Evolutionary conservation across 352 stramenopile genomes (phyloP).

Genomic region (Phytophthora palmivora): DNA sequence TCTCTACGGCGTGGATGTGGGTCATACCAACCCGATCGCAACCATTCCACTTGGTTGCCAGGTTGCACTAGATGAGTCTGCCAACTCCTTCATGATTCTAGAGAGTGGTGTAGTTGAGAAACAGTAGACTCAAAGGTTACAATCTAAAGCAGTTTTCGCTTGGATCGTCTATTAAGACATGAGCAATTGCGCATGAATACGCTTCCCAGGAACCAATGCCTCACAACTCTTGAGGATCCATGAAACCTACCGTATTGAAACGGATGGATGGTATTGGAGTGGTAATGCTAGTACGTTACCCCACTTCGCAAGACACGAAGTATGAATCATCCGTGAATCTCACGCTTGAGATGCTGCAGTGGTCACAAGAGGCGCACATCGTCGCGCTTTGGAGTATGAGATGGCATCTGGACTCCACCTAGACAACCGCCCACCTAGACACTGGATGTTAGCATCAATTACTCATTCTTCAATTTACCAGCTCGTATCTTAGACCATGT

Average conservation of each 20-base stretch:
- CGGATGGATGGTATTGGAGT: no score
- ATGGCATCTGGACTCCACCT: background rate
- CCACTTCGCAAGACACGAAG: no score
- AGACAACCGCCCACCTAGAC: background rate
- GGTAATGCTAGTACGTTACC: no score
- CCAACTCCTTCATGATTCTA: slow-evolving; percentile 42
- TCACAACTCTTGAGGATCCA: no score
- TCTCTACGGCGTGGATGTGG: slow-evolving; percentile 62
- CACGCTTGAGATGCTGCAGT: slow-evolving; percentile 11
- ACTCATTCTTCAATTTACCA: slow-evolving; percentile 26
- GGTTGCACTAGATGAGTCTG: slow-evolving; percentile 44
- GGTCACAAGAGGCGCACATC: background rate
- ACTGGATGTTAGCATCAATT: background rate
- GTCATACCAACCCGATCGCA: slow-evolving; percentile 66
- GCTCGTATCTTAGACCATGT: slow-evolving; percentile 25
- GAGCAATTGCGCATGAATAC: no score
- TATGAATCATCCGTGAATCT: background rate
- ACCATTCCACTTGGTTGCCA: slow-evolving; percentile 59
- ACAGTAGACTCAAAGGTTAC: background rate
- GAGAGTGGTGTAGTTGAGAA: slow-evolving; percentile 34
- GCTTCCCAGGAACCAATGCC: no score
- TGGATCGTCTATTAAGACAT: no score
- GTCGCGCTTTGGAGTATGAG: background rate
- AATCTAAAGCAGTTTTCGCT: no score
- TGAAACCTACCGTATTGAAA: no score